phyloP scores from a whole-genome alignment of 805 yeast species.

The Teunomyces cretensis region DNA sequence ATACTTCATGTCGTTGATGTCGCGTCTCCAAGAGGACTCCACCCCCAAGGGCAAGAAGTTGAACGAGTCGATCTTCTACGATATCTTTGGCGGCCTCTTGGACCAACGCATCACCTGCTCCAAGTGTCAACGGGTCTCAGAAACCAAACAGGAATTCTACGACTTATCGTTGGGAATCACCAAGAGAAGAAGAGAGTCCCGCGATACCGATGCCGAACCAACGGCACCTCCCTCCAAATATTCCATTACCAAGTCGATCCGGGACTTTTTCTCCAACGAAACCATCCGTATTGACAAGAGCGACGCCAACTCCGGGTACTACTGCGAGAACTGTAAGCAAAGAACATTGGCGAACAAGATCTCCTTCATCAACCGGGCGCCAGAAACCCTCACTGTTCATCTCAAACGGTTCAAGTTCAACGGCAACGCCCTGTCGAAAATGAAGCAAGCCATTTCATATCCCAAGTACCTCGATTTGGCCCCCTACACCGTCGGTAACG shows the following conservation, averaged over 20 bases:
- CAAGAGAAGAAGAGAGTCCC: slow-evolving; percentile 30
- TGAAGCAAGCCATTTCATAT: slow-evolving; percentile 82
- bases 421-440: slow-evolving; percentile 75
- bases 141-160: slow-evolving; percentile 90
- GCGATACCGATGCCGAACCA: slow-evolving; percentile 6
- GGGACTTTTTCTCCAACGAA: slow-evolving; percentile 83
- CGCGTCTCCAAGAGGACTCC: slow-evolving; percentile 86
- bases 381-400: slow-evolving; percentile 85
- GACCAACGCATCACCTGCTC: slow-evolving; percentile 84
- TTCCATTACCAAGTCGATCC: slow-evolving; percentile 71
- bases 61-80: slow-evolving; percentile 79
- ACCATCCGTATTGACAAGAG: slow-evolving; percentile 63
- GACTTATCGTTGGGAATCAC: slow-evolving; percentile 82
- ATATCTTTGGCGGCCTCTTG: slow-evolving; percentile 89
- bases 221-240: slow-evolving; percentile 33
- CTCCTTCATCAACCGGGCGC: slow-evolving; percentile 73
- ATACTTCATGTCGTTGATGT: slow-evolving; percentile 88
- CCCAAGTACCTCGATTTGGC: slow-evolving; percentile 75
- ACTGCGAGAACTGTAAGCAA: slow-evolving; percentile 81
- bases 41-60: slow-evolving; percentile 88
- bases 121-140: slow-evolving; percentile 76
- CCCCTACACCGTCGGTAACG: slow-evolving; percentile 40
- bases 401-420: slow-evolving; percentile 88
- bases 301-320: slow-evolving; percentile 71
- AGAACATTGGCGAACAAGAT: slow-evolving; percentile 76